Base-by-base conservation (phyloP, 805 yeast genomes). In the Wickerhamomyces pijperi region DNA sequence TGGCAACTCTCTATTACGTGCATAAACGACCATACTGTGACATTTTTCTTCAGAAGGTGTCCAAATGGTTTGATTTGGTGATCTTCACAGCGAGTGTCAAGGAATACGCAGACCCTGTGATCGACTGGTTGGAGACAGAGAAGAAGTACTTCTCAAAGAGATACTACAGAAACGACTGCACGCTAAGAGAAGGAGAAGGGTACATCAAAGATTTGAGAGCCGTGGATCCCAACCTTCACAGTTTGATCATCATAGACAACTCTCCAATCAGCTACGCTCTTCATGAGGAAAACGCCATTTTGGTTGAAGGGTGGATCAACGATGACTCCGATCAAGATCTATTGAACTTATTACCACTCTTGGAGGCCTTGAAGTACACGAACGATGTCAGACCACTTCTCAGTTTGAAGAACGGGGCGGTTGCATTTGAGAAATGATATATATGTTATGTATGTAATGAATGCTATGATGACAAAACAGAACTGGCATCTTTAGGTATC, bases 261-360 rank as follows among this genome's bases (percentile, higher is more conserved):
- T 86, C 96, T 11, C 97, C 97, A 1, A 73, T 87, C 19, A 82
- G 94, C 53, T 92, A 84, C 56, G 78, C 85, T 14, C 62, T 75
- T 56, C 88, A 90, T 57, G 84, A 78, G 42, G 79, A 79, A 47
- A 92, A 92, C 53, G 98, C 95, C 2, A 80, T 92, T 18, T 78
- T 82, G 63, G 86, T 92, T 6, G 96, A 88, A 60, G 97, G 98
- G 35, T 92, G 98, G 98, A 86, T 92, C 45, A 85, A 83, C 54
- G 98, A 92, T 59, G 95, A 94, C n/a, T 74, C 80, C 29, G 98
- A 92, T 54, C 66, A 78, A 18, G 95, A 86, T 51, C 63, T 92
- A 42, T 64, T 92, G 59, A 78, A 86, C 50, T 61, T 92, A 38
- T 58, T 92, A 34, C 97, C 98, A 2, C 62, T 92, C 53, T 61